These are phyloP conservation scores for Crithidia brevicula DNA, from an alignment of 208 protist species.

Conservation along the genomic window DNA sequence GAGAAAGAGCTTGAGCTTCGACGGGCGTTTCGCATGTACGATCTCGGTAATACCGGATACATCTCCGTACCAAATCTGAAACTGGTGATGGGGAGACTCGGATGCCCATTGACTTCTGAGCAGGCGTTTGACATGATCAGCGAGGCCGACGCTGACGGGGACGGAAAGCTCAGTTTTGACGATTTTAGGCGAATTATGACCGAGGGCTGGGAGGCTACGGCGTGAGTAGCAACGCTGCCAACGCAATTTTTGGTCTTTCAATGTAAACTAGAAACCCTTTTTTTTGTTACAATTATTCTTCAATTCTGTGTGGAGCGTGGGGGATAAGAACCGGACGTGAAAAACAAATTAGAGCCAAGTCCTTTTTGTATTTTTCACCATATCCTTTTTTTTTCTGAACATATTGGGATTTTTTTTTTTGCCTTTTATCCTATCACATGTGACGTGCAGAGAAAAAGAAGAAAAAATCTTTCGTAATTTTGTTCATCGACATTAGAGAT, in stretches of 20 bases:
- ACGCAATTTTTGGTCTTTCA: not conserved
- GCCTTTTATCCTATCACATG: too few relatives aligned
- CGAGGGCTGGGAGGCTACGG: conserved; percentile 33
- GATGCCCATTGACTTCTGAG: conserved; percentile 89
- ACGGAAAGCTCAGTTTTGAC: conserved; percentile 88
- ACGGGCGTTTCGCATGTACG: conserved; percentile 94
- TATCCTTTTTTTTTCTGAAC: conserved; percentile 7
- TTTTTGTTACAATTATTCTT: not conserved
- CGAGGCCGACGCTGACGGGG: conserved; percentile 89
- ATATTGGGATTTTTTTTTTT: too few relatives aligned
- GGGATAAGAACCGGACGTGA: too few relatives aligned
- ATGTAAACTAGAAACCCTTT: conserved; percentile 2
- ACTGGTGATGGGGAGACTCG: conserved; percentile 93
- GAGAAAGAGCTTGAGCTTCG: conserved; percentile 94
- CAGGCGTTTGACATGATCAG: conserved; percentile 94
- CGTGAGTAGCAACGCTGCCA: too few relatives aligned
- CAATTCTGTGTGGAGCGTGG: too few relatives aligned
- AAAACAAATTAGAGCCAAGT: too few relatives aligned
- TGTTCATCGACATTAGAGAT: too few relatives aligned
- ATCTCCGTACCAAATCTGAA: conserved; percentile 92
- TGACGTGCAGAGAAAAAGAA: too few relatives aligned
- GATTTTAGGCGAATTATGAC: conserved; percentile 91
- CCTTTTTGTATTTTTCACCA: too few relatives aligned
- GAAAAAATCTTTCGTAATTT: too few relatives aligned
- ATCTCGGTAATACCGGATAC: conserved; percentile 94